Percentiles rank a stretch among this genome's conserved stretches.
Evolutionary conservation across 2,329 filamentous ascomycete genomes (phyloP).

Genomic region (Aspergillus aculeatinus): DNA sequence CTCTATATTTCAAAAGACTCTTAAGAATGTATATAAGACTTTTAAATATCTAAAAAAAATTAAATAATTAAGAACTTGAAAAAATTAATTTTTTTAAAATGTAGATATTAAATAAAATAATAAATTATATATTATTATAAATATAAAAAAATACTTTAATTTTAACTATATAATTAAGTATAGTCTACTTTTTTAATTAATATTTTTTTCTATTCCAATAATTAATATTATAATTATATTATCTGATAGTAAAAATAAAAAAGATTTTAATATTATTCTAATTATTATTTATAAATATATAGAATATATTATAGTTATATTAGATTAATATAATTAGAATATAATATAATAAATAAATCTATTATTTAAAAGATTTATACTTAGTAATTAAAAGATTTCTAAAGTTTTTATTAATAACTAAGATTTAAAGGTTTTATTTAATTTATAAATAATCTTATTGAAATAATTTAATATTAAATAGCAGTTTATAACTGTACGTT

Average conservation of each 20-base stretch:
- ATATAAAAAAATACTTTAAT: not conserved
- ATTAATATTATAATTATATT: not conserved
- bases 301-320: not conserved
- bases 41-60: fast-evolving
- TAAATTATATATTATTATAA: not conserved
- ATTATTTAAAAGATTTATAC: not conserved
- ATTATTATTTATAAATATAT: not conserved
- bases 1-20: not conserved
- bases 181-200: not conserved
- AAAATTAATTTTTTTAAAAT: not conserved
- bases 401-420: not conserved
- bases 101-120: not conserved
- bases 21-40: not conserved
- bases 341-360: not conserved
- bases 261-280: not conserved
- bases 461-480: slow-evolving; percentile 2
- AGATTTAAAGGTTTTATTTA: slow-evolving; percentile 9
- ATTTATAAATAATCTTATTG: slow-evolving; percentile 6
- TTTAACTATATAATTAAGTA: not conserved
- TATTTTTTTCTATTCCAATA: not conserved
- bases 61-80: not conserved
- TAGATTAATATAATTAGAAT: not conserved
- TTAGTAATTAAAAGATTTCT: not conserved
- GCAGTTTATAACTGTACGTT: not conserved
- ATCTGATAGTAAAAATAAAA: fast-evolving